These are phyloP conservation scores for Cutaneotrichosporon curvatum DNA, from an alignment of 1,284 basidiomycete genomes.

Conservation along the genomic window DNA sequence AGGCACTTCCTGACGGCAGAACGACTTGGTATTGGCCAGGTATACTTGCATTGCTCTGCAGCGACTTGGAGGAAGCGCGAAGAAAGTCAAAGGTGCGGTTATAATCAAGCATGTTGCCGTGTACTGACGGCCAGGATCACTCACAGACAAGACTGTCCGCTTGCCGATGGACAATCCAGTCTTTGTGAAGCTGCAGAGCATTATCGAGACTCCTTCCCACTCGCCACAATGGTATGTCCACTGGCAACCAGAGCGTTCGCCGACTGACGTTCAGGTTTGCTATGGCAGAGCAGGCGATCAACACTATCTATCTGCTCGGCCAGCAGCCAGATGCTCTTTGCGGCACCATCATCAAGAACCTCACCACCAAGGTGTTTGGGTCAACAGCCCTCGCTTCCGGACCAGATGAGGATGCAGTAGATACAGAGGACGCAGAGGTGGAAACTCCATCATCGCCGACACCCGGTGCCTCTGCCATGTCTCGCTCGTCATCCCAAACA, in stretches of 20 bases:
- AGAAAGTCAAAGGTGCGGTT: slow-evolving; percentile 83
- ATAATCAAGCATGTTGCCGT: background rate
- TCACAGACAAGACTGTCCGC: slow-evolving; percentile 78
- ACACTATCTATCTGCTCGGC: slow-evolving; percentile 88
- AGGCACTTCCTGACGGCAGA: slow-evolving; percentile 47
- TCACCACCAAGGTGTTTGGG: slow-evolving; percentile 66
- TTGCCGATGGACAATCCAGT: slow-evolving; percentile 82
- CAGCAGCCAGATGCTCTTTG: slow-evolving; percentile 88
- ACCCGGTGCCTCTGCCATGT: slow-evolving; percentile 5
- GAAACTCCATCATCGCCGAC: background rate
- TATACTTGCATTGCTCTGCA: slow-evolving; percentile 93
- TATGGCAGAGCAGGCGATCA: slow-evolving; percentile 92
- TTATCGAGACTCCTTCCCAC: slow-evolving; percentile 66
- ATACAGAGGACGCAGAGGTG: slow-evolving; percentile 10
- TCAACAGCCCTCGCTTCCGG: background rate
- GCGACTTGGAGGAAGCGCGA: slow-evolving; percentile 84
- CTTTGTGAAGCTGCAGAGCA: slow-evolving; percentile 73
- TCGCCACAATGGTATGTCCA: slow-evolving; percentile 67
- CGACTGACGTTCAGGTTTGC: slow-evolving; percentile 49
- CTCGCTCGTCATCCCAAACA: slow-evolving; percentile 14
- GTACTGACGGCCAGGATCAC: slow-evolving; percentile 55
- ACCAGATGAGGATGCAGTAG: background rate
- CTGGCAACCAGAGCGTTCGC: no score
- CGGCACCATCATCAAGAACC: slow-evolving; percentile 69
- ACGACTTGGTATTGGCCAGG: slow-evolving; percentile 78